Conservation (phyloP, 208 protist genomes). For the Leptomonas pyrrhocoris region DNA sequence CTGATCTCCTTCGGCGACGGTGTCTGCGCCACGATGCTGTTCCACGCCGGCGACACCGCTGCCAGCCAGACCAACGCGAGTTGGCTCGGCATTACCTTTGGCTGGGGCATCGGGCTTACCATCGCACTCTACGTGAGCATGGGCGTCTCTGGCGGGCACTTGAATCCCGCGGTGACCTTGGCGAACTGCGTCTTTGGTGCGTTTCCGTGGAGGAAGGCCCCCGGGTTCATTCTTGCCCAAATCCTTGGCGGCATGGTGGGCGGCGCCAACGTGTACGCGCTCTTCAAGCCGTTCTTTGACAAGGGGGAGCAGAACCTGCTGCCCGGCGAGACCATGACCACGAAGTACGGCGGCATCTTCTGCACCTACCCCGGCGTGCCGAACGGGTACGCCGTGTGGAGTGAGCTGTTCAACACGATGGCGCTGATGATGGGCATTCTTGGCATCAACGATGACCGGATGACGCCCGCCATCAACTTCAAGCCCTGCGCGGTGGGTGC, state of each 20-base stretch:
- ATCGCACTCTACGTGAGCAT: slow-evolving; percentile 49
- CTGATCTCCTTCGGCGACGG: slow-evolving; percentile 54
- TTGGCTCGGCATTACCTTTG: slow-evolving; percentile 45
- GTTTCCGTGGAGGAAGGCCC: slow-evolving; percentile 56
- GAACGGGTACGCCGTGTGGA: slow-evolving; percentile 37
- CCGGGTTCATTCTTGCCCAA: slow-evolving; percentile 48
- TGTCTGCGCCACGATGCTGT: slow-evolving; percentile 31
- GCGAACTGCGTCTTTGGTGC: slow-evolving; percentile 41
- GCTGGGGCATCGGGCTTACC: slow-evolving; percentile 47
- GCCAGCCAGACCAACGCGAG: slow-evolving; percentile 16
- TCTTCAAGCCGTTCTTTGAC: slow-evolving; percentile 46
- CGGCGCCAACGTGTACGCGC: slow-evolving; percentile 43
- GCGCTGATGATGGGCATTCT: slow-evolving; percentile 51
- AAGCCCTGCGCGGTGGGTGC: slow-evolving; percentile 52
- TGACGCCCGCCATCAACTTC: slow-evolving; percentile 40
- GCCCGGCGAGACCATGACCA: slow-evolving; percentile 31
- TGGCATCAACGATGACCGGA: slow-evolving; percentile 46
- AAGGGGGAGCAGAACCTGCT: slow-evolving; percentile 7
- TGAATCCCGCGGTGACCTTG: slow-evolving; percentile 60
- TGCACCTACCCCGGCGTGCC: slow-evolving; percentile 46
- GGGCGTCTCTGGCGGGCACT: slow-evolving; percentile 55
- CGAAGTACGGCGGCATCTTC: slow-evolving; percentile 44
- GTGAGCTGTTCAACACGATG: slow-evolving; percentile 50
- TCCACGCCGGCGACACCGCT: slow-evolving; percentile 15
- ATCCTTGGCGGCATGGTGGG: slow-evolving; percentile 42